These are phyloP conservation scores for Serendipita sp. DNA, from an alignment of 768 basidiomycete genomes.

Conservation along the genomic window DNA sequence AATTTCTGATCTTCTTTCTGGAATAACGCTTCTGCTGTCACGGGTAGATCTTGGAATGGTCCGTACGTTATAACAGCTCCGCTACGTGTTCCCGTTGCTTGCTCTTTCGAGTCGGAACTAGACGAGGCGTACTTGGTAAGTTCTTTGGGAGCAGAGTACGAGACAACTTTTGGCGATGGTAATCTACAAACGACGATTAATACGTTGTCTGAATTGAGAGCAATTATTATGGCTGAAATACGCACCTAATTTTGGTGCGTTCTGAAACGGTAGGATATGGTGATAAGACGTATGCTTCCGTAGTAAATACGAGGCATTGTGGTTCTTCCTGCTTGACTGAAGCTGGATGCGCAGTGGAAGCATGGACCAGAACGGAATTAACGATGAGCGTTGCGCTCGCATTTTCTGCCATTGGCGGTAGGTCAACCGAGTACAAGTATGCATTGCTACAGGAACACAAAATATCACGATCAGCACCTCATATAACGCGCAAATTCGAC, in stretches of 20 bases:
- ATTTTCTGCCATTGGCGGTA: constrained; percentile 45
- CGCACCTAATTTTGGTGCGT: constrained; percentile 75
- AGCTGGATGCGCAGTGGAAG: constrained; percentile 59
- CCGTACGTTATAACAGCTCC: constrained; percentile 78
- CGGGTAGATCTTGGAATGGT: constrained; percentile 61
- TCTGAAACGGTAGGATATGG: constrained; percentile 71
- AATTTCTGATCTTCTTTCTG: constrained; percentile 44
- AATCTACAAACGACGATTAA: constrained; percentile 29
- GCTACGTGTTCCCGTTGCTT: constrained; percentile 34
- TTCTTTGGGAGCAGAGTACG: constrained; percentile 51
- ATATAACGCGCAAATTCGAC: background rate
- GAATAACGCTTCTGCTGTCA: constrained; percentile 42
- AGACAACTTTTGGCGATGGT: constrained; percentile 52
- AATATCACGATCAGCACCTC: background rate
- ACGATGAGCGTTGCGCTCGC: constrained; percentile 61
- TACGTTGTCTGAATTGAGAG: background rate
- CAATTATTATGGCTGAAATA: constrained; percentile 10
- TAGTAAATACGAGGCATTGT: constrained; percentile 63
- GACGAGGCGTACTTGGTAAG: constrained; percentile 35
- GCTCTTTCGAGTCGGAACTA: constrained; percentile 17
- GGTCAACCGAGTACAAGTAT: constrained; percentile 41
- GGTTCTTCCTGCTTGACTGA: constrained; percentile 57
- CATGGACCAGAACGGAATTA: constrained; percentile 64
- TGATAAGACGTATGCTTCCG: constrained; percentile 67
- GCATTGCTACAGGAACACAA: constrained; percentile 20